phyloP scores from a whole-genome alignment of 140 eudicot genomes.

The Bidens hawaiensis region DNA sequence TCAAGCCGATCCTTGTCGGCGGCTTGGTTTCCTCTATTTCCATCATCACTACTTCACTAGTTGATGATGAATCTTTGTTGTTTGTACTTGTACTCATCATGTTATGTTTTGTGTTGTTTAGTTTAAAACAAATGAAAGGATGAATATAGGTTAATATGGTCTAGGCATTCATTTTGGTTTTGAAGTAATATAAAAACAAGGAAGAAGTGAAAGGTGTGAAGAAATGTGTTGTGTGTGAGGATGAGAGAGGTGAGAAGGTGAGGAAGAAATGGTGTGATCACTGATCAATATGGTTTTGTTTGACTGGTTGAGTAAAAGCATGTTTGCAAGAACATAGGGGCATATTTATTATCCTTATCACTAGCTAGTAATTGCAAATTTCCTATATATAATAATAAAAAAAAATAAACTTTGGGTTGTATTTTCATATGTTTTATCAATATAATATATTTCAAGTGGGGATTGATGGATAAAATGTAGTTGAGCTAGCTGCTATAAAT shows the following conservation, averaged over 20 bases:
- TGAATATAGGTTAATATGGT: too few relatives aligned
- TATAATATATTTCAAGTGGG: too few relatives aligned
- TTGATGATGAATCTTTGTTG: slow-evolving; percentile 3
- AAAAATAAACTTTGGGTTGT: too few relatives aligned
- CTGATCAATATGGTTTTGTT: slow-evolving; percentile 33
- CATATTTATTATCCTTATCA: neutral
- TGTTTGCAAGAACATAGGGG: slow-evolving; percentile 6
- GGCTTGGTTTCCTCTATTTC: slow-evolving; percentile 44
- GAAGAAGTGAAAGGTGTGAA: slow-evolving; percentile 20
- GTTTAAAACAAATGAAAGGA: neutral
- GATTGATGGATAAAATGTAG: too few relatives aligned
- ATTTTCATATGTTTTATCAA: too few relatives aligned
- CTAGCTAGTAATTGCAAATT: neutral
- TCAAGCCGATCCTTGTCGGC: slow-evolving; percentile 29
- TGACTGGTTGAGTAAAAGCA: slow-evolving; percentile 21
- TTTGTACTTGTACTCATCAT: too few relatives aligned
- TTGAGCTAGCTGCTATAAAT: too few relatives aligned
- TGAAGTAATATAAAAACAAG: slow-evolving; percentile 2
- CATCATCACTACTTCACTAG: slow-evolving; percentile 38
- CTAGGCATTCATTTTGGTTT: neutral
- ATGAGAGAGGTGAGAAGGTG: slow-evolving; percentile 27
- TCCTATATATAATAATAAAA: too few relatives aligned
- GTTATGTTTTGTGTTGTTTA: too few relatives aligned
- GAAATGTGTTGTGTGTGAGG: slow-evolving; percentile 44
- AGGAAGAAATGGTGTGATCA: slow-evolving; percentile 36